These are phyloP conservation scores for Eragrostis curvula DNA, from an alignment of 176 grass and related monocot species.

Conservation along the genomic window DNA sequence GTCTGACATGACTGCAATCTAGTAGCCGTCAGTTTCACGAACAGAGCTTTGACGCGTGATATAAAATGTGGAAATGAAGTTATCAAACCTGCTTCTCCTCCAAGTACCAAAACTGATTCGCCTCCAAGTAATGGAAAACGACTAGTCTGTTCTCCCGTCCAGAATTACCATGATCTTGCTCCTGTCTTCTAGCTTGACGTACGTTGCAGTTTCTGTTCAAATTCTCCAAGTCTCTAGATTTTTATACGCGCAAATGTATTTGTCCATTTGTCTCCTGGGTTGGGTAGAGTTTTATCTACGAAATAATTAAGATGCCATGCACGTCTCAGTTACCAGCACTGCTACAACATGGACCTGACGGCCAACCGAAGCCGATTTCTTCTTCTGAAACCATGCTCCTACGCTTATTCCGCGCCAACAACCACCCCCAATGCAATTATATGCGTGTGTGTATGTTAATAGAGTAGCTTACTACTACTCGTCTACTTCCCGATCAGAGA, in stretches of 20 bases:
- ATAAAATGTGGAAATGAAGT: not conserved
- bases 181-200: conserved; percentile 5
- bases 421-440: conserved; percentile 10
- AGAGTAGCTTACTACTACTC: conserved; percentile 1
- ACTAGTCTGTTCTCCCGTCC: not conserved
- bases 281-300: no score
- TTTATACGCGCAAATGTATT: not conserved
- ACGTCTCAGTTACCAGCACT: conserved; percentile 5
- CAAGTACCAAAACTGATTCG: conserved; percentile 11
- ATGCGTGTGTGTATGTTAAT: not conserved
- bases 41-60: not conserved
- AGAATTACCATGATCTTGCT: conserved; percentile 47
- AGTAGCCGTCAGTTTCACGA: not conserved
- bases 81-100: not conserved
- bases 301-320: not conserved
- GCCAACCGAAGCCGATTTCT: not conserved
- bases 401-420: conserved; percentile 17
- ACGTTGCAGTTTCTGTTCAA: not conserved
- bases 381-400: not conserved
- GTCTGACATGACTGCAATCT: conserved; percentile 11
- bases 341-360: not conserved
- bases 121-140: conserved; percentile 20
- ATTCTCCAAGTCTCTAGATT: conserved; percentile 20
- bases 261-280: not conserved
- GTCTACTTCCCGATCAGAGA: conserved; percentile 35